These are phyloP conservation scores for Fraxinus sp. DNA, from an alignment of 305 asterid genomes.

Conservation along the genomic window DNA sequence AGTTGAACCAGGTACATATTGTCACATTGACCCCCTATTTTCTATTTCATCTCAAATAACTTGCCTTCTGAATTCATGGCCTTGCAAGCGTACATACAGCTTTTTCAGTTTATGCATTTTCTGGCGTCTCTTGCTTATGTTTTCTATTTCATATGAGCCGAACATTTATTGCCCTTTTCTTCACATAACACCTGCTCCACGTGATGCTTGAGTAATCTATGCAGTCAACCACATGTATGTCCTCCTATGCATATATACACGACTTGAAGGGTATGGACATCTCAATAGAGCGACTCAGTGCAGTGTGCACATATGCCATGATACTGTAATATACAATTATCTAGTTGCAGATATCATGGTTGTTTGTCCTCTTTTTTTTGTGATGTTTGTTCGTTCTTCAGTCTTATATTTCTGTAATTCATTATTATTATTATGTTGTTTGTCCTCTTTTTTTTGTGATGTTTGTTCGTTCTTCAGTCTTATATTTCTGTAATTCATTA, in stretches of 20 bases:
- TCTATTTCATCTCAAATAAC: constrained; percentile 3
- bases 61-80: neutral
- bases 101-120: neutral
- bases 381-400: neutral
- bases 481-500: neutral
- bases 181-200: constrained; percentile 11
- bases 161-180: neutral
- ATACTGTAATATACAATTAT: constrained; percentile 6
- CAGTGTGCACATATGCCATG: constrained; percentile 7
- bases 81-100: neutral
- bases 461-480: neutral
- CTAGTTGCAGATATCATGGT: constrained; percentile 7
- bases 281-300: neutral
- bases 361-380: neutral
- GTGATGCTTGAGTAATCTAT: constrained; percentile 12
- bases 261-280: neutral
- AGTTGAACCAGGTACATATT: constrained; percentile 85
- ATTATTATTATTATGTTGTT: neutral
- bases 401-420: neutral
- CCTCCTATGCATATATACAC: constrained; percentile 5
- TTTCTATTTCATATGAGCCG: neutral
- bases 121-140: neutral
- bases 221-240: neutral
- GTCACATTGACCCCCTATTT: constrained; percentile 1
- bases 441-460: neutral